Evolutionary conservation across 2,329 filamentous ascomycete species (phyloP).

Genomic region (Acephala macrosclerotiorum): DNA sequence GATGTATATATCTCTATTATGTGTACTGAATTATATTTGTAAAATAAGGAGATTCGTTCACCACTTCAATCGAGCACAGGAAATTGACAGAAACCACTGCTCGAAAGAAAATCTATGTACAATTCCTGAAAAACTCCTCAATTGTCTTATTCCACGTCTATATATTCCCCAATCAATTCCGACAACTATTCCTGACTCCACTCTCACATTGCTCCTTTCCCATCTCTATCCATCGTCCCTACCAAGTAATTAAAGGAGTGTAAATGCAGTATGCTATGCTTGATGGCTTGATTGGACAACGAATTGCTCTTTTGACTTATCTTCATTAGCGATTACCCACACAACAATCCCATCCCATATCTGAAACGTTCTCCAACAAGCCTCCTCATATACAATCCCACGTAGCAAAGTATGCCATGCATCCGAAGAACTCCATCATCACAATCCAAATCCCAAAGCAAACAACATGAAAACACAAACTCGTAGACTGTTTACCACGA

Average conservation of each 20-base stretch:
- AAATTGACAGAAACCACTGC: background rate
- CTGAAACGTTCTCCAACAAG: background rate
- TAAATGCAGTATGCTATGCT: constrained; percentile 2
- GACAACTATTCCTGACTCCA: background rate
- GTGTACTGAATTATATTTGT: too few relatives aligned
- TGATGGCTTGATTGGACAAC: background rate
- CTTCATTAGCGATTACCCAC: constrained; percentile 1
- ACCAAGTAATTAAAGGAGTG: constrained; percentile 8
- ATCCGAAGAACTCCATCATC: constrained; percentile 9
- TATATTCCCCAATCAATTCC: background rate
- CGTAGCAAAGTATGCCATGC: background rate
- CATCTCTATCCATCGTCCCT: background rate
- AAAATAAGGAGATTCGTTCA: background rate
- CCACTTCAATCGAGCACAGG: background rate
- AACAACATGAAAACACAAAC: background rate
- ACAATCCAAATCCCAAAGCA: constrained; percentile 1
- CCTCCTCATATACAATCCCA: constrained; percentile 1
- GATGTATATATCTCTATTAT: too few relatives aligned
- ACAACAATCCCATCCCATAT: constrained; percentile 2
- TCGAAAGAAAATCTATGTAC: background rate
- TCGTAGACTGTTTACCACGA: constrained; percentile 64
- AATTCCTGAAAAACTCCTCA: constrained; percentile 5
- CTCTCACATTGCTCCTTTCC: background rate
- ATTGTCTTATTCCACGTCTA: background rate
- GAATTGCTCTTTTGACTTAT: background rate